phyloP scores from a whole-genome alignment of 2,329 filamentous ascomycete species.

The Cladosporium phlei region DNA sequence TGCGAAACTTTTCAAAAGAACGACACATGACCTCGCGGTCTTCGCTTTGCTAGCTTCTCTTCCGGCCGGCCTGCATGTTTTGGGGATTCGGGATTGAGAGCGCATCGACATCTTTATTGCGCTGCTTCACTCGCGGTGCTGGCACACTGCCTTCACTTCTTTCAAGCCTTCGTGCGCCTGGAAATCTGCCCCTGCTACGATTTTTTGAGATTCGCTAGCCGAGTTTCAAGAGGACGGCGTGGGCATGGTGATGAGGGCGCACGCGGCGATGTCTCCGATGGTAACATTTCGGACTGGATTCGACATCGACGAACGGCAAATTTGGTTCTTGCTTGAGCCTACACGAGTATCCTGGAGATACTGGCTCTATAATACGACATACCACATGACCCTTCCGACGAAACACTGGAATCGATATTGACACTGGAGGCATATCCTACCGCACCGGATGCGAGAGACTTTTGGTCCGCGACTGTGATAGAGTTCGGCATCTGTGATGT shows the following conservation, averaged over 20 bases:
- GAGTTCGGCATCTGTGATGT: slow-evolving; percentile 20
- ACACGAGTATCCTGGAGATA: slow-evolving; percentile 7
- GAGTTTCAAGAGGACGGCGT: not conserved
- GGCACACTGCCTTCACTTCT: slow-evolving; percentile 8
- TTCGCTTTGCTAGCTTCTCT: slow-evolving; percentile 3
- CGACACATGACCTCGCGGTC: slow-evolving; percentile 14
- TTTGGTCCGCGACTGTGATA: slow-evolving; percentile 13
- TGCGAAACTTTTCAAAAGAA: slow-evolving; percentile 8
- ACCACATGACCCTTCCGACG: not conserved
- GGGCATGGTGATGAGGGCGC: slow-evolving; percentile 17
- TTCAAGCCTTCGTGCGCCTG: slow-evolving; percentile 10
- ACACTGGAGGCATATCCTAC: slow-evolving; percentile 9
- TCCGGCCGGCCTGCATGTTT: slow-evolving; percentile 9
- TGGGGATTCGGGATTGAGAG: slow-evolving; percentile 4
- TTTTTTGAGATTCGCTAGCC: slow-evolving; percentile 13
- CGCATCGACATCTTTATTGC: slow-evolving; percentile 3
- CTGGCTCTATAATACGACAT: slow-evolving; percentile 14
- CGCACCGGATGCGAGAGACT: slow-evolving; percentile 14
- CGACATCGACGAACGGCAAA: slow-evolving; percentile 19
- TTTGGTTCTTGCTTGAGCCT: slow-evolving; percentile 2
- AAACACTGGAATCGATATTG: slow-evolving; percentile 6
- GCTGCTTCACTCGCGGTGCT: slow-evolving; percentile 11
- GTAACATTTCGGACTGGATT: slow-evolving; percentile 12
- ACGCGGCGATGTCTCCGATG: slow-evolving; percentile 11
- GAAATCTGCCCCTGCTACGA: slow-evolving; percentile 5